Conservation (phyloP, 176 grass and related monocot genomes). For the Phoenix roebelenii region DNA sequence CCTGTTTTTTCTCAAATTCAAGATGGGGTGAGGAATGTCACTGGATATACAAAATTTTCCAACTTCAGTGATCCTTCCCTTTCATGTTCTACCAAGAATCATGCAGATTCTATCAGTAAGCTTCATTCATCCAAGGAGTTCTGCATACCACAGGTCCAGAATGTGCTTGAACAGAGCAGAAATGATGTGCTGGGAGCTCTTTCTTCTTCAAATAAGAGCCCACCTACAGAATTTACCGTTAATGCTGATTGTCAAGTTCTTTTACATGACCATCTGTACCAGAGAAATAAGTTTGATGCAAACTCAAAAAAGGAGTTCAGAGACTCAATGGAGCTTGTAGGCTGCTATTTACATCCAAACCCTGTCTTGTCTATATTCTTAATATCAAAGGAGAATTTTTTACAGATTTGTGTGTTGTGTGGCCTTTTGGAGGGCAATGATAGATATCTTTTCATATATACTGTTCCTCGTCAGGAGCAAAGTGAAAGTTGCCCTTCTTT, state of each 20-base stretch:
- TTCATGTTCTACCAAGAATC: neutral
- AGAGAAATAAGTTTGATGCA: constrained; percentile 7
- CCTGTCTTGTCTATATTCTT: constrained; percentile 64
- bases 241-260: neutral
- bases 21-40: neutral
- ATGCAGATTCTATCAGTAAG: neutral
- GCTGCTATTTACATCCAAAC: constrained; percentile 55
- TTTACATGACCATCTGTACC: constrained; percentile 7
- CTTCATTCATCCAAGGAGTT: neutral
- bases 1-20: neutral
- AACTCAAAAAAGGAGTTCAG: constrained; percentile 19
- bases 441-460: constrained; percentile 61
- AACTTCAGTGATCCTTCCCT: constrained; percentile 3
- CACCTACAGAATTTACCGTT: neutral
- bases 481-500: constrained; percentile 43
- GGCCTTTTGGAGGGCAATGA: constrained; percentile 41
- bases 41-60: neutral
- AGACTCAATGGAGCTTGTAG: constrained; percentile 30
- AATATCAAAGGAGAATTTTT: constrained; percentile 35
- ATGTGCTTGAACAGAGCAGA: constrained; percentile 1
- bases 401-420: constrained; percentile 64
- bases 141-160: constrained; percentile 1
- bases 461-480: constrained; percentile 26
- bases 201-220: neutral
- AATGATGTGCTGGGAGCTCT: neutral